These are phyloP conservation scores for Aspergillus ochraceoroseus DNA, from an alignment of 2,329 filamentous ascomycete species.

Conservation along the genomic window DNA sequence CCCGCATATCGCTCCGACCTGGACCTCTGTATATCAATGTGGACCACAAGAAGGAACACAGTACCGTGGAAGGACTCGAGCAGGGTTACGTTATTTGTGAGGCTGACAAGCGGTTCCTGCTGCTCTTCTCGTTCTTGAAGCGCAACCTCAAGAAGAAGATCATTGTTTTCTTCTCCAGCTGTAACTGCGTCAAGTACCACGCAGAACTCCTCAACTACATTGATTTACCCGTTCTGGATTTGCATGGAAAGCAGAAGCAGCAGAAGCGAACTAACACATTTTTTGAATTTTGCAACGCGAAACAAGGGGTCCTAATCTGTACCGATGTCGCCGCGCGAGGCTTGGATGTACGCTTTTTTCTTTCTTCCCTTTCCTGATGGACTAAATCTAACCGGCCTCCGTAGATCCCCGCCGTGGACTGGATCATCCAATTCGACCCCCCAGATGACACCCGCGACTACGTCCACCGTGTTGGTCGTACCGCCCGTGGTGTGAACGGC, in stretches of 20 bases:
- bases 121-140: slow-evolving; percentile 92
- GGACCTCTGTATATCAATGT: slow-evolving; percentile 97
- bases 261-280: slow-evolving; percentile 98
- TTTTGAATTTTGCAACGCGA: slow-evolving; percentile 89
- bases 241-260: slow-evolving; percentile 96
- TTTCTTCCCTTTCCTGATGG: background rate
- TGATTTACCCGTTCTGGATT: slow-evolving; percentile 78
- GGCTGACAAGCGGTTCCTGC: slow-evolving; percentile 84
- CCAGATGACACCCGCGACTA: slow-evolving; percentile 87
- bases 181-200: slow-evolving; percentile 93
- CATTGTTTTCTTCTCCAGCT: slow-evolving; percentile 92
- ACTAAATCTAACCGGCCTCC: slow-evolving; percentile 19
- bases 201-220: slow-evolving; percentile 96
- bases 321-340: slow-evolving; percentile 95
- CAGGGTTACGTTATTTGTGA: slow-evolving; percentile 95
- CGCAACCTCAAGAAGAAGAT: slow-evolving; percentile 92
- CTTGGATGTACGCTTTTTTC: slow-evolving; percentile 61
- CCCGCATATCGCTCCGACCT: slow-evolving; percentile 82
- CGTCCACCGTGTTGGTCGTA: slow-evolving; percentile 93
- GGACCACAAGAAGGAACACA: slow-evolving; percentile 80
- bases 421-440: slow-evolving; percentile 93
- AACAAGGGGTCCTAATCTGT: slow-evolving; percentile 83
- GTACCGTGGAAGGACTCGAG: slow-evolving; percentile 87
- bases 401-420: slow-evolving; percentile 87
- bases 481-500: slow-evolving; percentile 74